Evolutionary conservation across 2,329 filamentous ascomycete genomes (phyloP).

Genomic region (Fusarium buharicum): DNA sequence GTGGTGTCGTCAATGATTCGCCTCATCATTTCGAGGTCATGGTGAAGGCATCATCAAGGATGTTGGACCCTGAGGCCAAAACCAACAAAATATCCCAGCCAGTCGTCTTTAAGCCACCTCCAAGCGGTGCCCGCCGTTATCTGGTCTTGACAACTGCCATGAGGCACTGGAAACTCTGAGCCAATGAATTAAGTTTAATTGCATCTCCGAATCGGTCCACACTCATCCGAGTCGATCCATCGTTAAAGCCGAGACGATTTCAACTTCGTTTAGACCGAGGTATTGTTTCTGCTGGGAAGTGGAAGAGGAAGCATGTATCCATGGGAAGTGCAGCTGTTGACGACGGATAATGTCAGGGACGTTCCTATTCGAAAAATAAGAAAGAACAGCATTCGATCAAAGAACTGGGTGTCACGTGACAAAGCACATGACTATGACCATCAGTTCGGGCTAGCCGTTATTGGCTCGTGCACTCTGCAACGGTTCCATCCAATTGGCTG

Average conservation of each 20-base stretch:
- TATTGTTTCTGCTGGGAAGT: too few species aligned
- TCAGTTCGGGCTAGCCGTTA: too few species aligned
- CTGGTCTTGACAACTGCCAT: conserved; percentile 21
- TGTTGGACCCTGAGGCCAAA: not conserved
- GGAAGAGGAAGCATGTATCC: too few species aligned
- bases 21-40: conserved; percentile 27
- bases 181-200: conserved; percentile 28
- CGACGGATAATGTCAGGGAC: too few species aligned
- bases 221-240: conserved; percentile 32
- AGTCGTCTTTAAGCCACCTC: not conserved
- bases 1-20: conserved; percentile 33
- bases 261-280: conserved; percentile 4
- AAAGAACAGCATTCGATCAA: too few species aligned
- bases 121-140: conserved; percentile 17
- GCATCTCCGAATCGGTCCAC: conserved; percentile 25
- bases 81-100: conserved; percentile 1
- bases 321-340: too few species aligned
- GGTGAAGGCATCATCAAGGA: not conserved
- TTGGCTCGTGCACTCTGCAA: conserved; percentile 17
- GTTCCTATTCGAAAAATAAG: not conserved
- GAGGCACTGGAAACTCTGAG: conserved; percentile 18
- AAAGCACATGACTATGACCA: not conserved
- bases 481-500: not conserved
- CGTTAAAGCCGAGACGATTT: conserved; percentile 26
- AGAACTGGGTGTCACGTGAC: not conserved